A percentile compares a stretch with the other conserved stretches of the same genome.
phyloP scores from a whole-genome alignment of 768 basidiomycete genomes.

The Lentinula boryana region DNA sequence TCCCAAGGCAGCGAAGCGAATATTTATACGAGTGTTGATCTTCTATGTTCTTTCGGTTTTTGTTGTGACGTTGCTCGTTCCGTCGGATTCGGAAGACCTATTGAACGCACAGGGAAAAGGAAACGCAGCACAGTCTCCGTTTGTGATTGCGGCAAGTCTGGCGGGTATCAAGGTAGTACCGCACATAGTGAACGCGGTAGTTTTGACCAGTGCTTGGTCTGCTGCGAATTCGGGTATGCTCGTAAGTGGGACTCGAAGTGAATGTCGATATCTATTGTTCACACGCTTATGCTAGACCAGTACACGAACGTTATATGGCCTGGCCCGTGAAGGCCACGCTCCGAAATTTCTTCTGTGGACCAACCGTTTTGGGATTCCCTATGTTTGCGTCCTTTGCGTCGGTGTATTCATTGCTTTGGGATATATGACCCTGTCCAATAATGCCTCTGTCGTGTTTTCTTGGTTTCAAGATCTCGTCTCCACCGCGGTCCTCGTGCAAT shows the following conservation, averaged over 20 bases:
- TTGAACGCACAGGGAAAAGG: constrained; percentile 12
- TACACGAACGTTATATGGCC: constrained; percentile 47
- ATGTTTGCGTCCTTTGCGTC: constrained; percentile 30
- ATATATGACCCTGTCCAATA: neutral
- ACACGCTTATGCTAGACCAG: constrained; percentile 31
- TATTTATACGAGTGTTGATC: constrained; percentile 32
- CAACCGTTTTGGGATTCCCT: constrained; percentile 43
- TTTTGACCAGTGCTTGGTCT: constrained; percentile 70
- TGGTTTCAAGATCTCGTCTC: constrained; percentile 8
- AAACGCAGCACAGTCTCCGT: constrained; percentile 59
- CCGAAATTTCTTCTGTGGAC: constrained; percentile 36
- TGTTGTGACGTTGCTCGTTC: constrained; percentile 63
- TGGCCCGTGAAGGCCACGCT: constrained; percentile 46
- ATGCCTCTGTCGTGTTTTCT: constrained; percentile 2
- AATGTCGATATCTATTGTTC: neutral
- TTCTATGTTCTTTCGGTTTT: constrained; percentile 50
- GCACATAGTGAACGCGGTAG: constrained; percentile 64
- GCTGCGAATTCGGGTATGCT: constrained; percentile 48
- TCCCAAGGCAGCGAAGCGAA: constrained; percentile 54
- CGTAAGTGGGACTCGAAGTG: constrained; percentile 21
- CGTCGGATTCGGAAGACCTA: constrained; percentile 42
- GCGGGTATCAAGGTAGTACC: constrained; percentile 60
- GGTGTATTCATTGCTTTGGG: constrained; percentile 17
- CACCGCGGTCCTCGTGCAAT: neutral
- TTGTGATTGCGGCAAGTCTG: constrained; percentile 62